phyloP scores from a whole-genome alignment of 257 asterid species.

The Solanum chiquidenum region DNA sequence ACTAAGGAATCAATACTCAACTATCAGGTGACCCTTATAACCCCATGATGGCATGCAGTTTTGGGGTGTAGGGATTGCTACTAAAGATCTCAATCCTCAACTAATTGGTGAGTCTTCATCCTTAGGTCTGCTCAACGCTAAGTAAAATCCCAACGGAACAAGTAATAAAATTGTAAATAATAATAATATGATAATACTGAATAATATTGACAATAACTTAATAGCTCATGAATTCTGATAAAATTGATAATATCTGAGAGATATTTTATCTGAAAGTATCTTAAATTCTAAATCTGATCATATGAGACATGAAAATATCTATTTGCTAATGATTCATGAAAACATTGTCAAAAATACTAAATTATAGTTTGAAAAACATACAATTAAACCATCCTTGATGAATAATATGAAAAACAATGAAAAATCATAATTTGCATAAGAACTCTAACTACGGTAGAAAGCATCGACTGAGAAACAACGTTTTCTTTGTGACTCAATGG shows the following conservation, averaged over 20 bases:
- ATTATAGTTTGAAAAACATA: background rate
- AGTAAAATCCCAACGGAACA: background rate
- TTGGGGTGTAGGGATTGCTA: background rate
- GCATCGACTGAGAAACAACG: background rate
- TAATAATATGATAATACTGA: too few species aligned
- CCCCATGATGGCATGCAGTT: background rate
- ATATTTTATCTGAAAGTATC: background rate
- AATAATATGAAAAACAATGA: too few species aligned
- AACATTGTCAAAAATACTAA: too few species aligned
- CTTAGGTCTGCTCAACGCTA: background rate
- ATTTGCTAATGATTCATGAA: background rate
- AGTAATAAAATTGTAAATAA: too few species aligned
- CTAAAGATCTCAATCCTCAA: background rate
- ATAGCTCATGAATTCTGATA: background rate
- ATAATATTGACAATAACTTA: too few species aligned
- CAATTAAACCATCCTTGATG: background rate
- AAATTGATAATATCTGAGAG: background rate
- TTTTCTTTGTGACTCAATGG: background rate
- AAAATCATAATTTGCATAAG: background rate
- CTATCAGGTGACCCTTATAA: background rate
- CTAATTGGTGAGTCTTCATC: background rate
- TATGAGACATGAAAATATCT: background rate
- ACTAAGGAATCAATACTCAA: background rate
- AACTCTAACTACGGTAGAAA: background rate
- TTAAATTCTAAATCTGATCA: background rate